Evolutionary conservation across 2,329 filamentous ascomycete genomes (phyloP).

Genomic region (Bisporella sp.): DNA sequence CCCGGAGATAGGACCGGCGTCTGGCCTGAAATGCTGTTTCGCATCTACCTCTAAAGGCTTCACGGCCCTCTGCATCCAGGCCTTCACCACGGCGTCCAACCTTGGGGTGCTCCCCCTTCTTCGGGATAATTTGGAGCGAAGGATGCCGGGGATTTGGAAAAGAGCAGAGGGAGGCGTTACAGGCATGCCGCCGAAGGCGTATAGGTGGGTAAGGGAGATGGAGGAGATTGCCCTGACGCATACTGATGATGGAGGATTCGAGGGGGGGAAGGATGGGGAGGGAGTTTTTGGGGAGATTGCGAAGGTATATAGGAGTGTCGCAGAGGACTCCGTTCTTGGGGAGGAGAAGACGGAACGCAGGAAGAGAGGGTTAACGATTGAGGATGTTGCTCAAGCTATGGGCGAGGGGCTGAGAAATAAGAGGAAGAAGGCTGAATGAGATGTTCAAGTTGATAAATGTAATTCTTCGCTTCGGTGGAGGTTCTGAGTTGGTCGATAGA

Average conservation of each 20-base stretch:
- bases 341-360: constrained; percentile 50
- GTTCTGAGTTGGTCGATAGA: too few relatives aligned
- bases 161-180: constrained; percentile 44
- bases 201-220: constrained; percentile 74
- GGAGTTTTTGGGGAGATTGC: constrained; percentile 54
- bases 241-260: constrained; percentile 56
- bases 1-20: constrained; percentile 44
- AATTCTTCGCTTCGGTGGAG: too few relatives aligned
- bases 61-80: constrained; percentile 61
- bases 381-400: constrained; percentile 47
- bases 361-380: constrained; percentile 46
- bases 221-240: constrained; percentile 65
- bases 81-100: constrained; percentile 59
- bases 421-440: constrained; percentile 29
- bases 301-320: constrained; percentile 52
- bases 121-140: constrained; percentile 43
- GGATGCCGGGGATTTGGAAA: constrained; percentile 39
- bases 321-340: constrained; percentile 53
- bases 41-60: constrained; percentile 56
- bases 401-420: constrained; percentile 40
- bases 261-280: constrained; percentile 23
- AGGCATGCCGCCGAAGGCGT: constrained; percentile 65
- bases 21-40: constrained; percentile 61
- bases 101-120: constrained; percentile 57
- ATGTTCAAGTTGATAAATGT: too few relatives aligned